Base-by-base conservation (phyloP, 2,329 filamentous ascomycete genomes). In the Esteya vermicola region DNA sequence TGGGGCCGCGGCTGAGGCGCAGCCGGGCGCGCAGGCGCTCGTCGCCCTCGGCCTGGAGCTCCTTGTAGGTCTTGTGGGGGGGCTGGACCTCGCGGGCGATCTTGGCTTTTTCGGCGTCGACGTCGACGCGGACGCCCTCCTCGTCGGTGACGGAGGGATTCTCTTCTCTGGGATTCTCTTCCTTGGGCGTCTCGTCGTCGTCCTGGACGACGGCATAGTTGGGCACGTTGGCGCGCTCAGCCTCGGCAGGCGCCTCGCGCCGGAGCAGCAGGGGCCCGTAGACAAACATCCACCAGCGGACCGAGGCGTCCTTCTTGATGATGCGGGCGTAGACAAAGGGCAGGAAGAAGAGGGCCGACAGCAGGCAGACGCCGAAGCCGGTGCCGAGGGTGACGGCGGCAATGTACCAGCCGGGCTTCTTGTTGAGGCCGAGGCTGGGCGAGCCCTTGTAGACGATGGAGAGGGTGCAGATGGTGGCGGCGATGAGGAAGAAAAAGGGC, bases 361-460 rank as follows among this genome's bases (percentile, higher is more conserved):
- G 57, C 26, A 76, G 6, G 36, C 59, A 64, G 26, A 85, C 59
- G 42, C 73, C 79, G 35, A 58, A 63, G 45, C 79, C 80, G 27
- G 65, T 67, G 31, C 80, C 78, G 44, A 85, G 52, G 16, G 75
- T 78, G 45, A 85, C 78, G 13, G 70, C 60, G 10, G 68, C 78
- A 45, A 85, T 72, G 52, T 73, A 85, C 69, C 71, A 77, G 9
- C 58, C 57, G 2, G 81, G 77, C 65, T 78, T 81, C 59, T 78
- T 72, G 62, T 62, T 65, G 22, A 84, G 63, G 19, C 69, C 68
- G 23, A 83, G 68, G 43, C 65, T 76, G 20, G 81, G 80, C 9
- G 81, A 84, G 25, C 81, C 81, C 68, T 86, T 85, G 70, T 84
- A 85, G 49, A 86, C 81, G 50, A 88, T 76, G 33, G 78, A 84